These are phyloP conservation scores for Achaetomium macrosporum DNA, from an alignment of 2,329 filamentous ascomycete genomes.

Conservation along the genomic window DNA sequence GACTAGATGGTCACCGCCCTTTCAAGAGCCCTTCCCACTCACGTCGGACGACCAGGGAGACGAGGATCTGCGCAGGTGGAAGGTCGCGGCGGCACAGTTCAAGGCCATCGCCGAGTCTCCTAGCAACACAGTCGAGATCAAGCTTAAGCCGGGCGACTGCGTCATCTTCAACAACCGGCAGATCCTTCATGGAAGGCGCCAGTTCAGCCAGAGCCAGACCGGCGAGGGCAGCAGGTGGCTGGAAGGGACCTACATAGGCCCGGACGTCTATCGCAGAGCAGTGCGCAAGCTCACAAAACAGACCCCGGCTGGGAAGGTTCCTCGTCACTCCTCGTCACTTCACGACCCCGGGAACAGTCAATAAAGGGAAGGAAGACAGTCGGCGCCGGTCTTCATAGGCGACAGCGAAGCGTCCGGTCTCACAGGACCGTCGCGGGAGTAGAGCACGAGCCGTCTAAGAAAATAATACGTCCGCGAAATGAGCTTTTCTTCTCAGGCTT, in stretches of 20 bases:
- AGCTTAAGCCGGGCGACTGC: slow-evolving; percentile 75
- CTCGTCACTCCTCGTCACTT: too few relatives aligned
- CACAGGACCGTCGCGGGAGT: too few relatives aligned
- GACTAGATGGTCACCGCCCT: slow-evolving; percentile 72
- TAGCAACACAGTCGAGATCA: slow-evolving; percentile 60
- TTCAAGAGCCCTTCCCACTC: slow-evolving; percentile 55
- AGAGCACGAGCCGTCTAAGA: too few relatives aligned
- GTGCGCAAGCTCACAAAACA: not conserved
- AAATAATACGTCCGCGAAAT: too few relatives aligned
- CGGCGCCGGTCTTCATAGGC: too few relatives aligned
- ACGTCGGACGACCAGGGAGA: not conserved
- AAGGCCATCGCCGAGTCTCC: slow-evolving; percentile 51
- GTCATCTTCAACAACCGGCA: slow-evolving; percentile 89
- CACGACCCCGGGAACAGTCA: too few relatives aligned
- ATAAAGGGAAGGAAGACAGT: too few relatives aligned
- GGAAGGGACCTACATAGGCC: slow-evolving; percentile 70
- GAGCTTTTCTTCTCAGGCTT: too few relatives aligned
- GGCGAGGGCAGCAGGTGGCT: slow-evolving; percentile 66
- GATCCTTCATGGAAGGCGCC: slow-evolving; percentile 73
- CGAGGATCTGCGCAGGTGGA: slow-evolving; percentile 23
- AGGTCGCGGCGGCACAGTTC: slow-evolving; percentile 48
- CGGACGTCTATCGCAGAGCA: slow-evolving; percentile 2
- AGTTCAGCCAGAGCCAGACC: slow-evolving; percentile 71
- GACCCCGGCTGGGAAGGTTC: not conserved
- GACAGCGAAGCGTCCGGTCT: too few relatives aligned